Conservation (phyloP, 2,329 filamentous ascomycete species). For the Phaeomoniella chlamydospora region DNA sequence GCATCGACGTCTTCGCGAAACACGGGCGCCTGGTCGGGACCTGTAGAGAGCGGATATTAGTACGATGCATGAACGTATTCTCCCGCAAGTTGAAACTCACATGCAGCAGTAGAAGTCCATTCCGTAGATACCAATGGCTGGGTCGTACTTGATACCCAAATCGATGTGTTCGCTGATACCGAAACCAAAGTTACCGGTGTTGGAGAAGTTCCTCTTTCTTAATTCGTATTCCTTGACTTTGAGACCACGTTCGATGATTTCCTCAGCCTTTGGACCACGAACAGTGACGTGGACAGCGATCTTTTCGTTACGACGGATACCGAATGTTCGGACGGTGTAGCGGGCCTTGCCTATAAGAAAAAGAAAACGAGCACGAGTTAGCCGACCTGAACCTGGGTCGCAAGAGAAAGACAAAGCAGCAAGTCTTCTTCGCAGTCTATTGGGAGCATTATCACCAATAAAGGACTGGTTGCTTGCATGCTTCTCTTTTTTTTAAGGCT, state of each 20-base stretch:
- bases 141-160: slow-evolving; percentile 99
- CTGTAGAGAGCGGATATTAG: slow-evolving; percentile 20
- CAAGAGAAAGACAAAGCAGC: neutral
- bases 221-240: slow-evolving; percentile 99
- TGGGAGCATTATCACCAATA: neutral
- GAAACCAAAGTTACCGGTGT: slow-evolving; percentile 99
- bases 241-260: slow-evolving; percentile 99
- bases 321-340: slow-evolving; percentile 99
- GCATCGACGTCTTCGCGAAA: slow-evolving; percentile 84
- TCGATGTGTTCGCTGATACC: slow-evolving; percentile 99
- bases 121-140: slow-evolving; percentile 94
- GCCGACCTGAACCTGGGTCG: neutral
- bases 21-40: slow-evolving; percentile 95
- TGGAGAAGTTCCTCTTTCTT: slow-evolving; percentile 98
- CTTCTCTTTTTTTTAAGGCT: neutral
- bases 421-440: slow-evolving; percentile 5
- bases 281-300: slow-evolving; percentile 99
- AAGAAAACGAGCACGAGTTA: slow-evolving; percentile 7
- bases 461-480: neutral
- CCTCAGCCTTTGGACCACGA: slow-evolving; percentile 97
- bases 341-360: slow-evolving; percentile 74
- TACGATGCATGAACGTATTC: too few relatives aligned
- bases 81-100: slow-evolving; percentile 43
- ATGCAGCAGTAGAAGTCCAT: slow-evolving; percentile 99
- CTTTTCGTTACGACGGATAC: slow-evolving; percentile 99